phyloP scores from a whole-genome alignment of 2,329 filamentous ascomycete species.

The Verticillium isaacii region DNA sequence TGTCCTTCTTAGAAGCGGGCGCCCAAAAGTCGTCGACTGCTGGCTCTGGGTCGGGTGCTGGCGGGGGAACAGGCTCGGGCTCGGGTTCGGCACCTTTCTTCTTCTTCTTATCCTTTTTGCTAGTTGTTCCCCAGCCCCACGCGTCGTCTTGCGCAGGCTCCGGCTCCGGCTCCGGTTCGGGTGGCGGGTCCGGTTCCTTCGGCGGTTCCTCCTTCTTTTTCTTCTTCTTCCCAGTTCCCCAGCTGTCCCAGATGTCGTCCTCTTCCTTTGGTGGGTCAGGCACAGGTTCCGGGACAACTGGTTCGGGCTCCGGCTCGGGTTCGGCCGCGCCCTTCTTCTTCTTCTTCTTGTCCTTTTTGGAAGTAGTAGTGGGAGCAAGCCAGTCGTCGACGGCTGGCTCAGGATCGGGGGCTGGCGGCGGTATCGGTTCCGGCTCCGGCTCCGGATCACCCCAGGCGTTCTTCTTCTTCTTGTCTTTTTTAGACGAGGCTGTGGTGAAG shows the following conservation, averaged over 20 bases:
- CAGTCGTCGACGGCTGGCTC: constrained; percentile 12
- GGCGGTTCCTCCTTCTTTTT: constrained; percentile 35
- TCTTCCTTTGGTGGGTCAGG: constrained; percentile 20
- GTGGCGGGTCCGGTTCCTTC: constrained; percentile 18
- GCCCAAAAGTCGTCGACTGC: constrained; percentile 13
- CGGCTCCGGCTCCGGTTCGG: constrained; percentile 8
- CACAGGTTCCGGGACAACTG: constrained; percentile 16
- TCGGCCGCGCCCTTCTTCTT: constrained; percentile 7
- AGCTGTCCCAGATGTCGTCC: constrained; percentile 28
- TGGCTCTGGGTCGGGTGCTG: constrained; percentile 5
- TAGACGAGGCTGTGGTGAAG: constrained; percentile 19
- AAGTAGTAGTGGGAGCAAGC: constrained; percentile 5
- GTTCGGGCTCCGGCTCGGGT: constrained; percentile 15
- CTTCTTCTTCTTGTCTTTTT: constrained; percentile 38
- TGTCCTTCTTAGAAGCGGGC: constrained; percentile 25
- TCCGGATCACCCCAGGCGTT: constrained; percentile 27
- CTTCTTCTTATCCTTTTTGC: constrained; percentile 22
- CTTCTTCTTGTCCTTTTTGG: not conserved
- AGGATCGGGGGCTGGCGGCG: constrained; percentile 1
- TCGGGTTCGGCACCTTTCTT: constrained; percentile 21
- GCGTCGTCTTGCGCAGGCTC: constrained; percentile 16
- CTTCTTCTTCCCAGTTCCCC: constrained; percentile 28
- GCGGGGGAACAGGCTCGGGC: constrained; percentile 17
- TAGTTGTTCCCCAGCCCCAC: constrained; percentile 14
- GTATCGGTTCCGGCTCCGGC: constrained; percentile 15